phyloP scores from a whole-genome alignment of 345 rosid genomes.

The Eucalyptus pauciflora region DNA sequence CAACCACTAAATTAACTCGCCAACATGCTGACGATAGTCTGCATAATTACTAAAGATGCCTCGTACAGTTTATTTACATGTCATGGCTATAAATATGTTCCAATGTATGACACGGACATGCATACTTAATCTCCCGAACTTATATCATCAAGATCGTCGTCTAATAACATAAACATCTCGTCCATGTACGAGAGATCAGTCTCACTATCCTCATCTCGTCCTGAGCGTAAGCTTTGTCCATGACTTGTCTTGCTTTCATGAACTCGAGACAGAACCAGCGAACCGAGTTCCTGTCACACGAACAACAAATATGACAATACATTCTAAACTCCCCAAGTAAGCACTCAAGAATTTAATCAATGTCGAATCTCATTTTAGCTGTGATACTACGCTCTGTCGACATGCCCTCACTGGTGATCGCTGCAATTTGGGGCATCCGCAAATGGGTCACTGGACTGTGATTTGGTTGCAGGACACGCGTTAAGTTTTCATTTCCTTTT shows the following conservation, averaged over 20 bases:
- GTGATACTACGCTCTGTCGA: not conserved
- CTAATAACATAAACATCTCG: constrained; percentile 28
- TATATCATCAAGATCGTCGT: constrained; percentile 26
- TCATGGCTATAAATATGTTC: not conserved
- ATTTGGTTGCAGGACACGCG: not conserved
- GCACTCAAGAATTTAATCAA: not conserved
- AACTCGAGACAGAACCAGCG: constrained; percentile 26
- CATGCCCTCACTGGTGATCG: not conserved
- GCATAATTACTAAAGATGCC: not conserved
- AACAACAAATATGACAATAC: not conserved
- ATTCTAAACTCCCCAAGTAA: not conserved
- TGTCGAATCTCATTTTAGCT: not conserved
- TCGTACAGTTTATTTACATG: not conserved
- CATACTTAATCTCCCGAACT: not conserved
- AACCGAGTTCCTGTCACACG: not conserved
- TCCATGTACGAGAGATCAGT: constrained; percentile 30
- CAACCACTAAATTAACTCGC: not conserved
- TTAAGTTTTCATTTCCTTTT: not conserved
- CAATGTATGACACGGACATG: not conserved
- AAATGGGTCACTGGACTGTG: not conserved
- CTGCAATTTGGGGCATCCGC: not conserved
- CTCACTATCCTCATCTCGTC: constrained; percentile 9
- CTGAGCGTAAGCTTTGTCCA: not conserved
- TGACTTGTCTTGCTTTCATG: constrained; percentile 4
- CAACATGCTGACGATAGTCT: not conserved